A percentile compares a stretch with the other conserved stretches of the same genome.
Evolutionary conservation across 2,329 filamentous ascomycete species (phyloP).

Genomic region (Fusarium acutatum): DNA sequence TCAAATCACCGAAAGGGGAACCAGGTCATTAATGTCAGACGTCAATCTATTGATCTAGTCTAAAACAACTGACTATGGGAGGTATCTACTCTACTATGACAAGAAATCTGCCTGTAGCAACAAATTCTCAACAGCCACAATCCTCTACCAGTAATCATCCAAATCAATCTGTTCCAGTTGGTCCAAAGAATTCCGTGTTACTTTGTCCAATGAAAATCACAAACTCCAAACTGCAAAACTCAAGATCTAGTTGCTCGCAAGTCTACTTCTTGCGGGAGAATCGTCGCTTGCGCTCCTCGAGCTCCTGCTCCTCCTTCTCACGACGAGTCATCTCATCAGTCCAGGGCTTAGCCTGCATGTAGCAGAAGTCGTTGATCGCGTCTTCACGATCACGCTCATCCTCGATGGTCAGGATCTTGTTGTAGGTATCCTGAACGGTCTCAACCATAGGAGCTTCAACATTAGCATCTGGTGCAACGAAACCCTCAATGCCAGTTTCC

Average conservation of each 20-base stretch:
- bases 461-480: neutral
- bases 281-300: neutral
- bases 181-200: neutral
- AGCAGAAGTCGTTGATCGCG: neutral
- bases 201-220: neutral
- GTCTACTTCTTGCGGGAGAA: neutral
- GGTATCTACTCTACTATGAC: neutral
- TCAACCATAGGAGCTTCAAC: neutral
- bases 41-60: neutral
- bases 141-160: neutral
- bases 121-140: neutral
- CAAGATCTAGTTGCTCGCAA: neutral
- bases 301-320: neutral
- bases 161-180: neutral
- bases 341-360: neutral
- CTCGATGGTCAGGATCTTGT: neutral
- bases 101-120: neutral
- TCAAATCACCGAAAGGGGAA: fast-evolving
- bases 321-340: neutral
- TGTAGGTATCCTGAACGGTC: fast-evolving
- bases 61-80: neutral
- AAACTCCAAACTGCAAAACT: neutral
- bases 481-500: neutral
- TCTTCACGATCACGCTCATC: neutral
- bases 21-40: fast-evolving